Evolutionary conservation across 805 yeast species (phyloP), one percentile per base, ranked within the genome.

Genomic region (Ogataea siamensis): DNA sequence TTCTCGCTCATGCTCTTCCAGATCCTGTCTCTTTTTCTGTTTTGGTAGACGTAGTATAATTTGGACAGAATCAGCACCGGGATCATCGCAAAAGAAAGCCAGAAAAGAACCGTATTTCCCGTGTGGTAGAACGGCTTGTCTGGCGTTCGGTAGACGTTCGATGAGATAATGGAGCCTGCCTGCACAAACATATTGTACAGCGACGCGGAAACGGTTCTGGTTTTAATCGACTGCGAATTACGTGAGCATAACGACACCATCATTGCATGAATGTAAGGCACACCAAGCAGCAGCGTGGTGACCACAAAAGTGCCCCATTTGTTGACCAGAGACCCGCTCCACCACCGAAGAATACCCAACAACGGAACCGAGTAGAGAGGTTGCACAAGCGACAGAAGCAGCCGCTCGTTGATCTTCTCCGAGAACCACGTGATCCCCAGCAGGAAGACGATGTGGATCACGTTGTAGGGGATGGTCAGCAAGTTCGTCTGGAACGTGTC

Each of bases 161-260:
- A 63, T 3, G 77, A 62, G 7, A 73, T 62, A 33, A 83, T 76
- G 13, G 65, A 57, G 1, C 78, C 82, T 0, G 76, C 64, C 53
- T 83, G 88, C 1, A 75, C 76, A 54, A 69, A 72, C 68, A 80
- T 78, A 50, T 81, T 83, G 52, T 75, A 80, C 32, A 82, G 40
- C 0, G 87, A 78, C 0, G 86, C 76, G 10, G 82, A 70, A 4
- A 82, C 78, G 0, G 87, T 74, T 48, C 89, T 64, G 2, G 76
- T 63, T n/a, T 80, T 60, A 18, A 82, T 83, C 1, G 81, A 67
- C 54, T 76, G 74, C 7, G 86, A 70, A 49, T 80, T 80, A 19
- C 74, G 57, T 0, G 87, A 78, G 40, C 77, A 71, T 79, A 85
- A 76, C 18, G 74, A 63, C 18, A 76, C 80, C 42, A 72, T 62